phyloP scores from a whole-genome alignment of 2,329 filamentous ascomycete genomes.

The Plenodomus lindquistii region DNA sequence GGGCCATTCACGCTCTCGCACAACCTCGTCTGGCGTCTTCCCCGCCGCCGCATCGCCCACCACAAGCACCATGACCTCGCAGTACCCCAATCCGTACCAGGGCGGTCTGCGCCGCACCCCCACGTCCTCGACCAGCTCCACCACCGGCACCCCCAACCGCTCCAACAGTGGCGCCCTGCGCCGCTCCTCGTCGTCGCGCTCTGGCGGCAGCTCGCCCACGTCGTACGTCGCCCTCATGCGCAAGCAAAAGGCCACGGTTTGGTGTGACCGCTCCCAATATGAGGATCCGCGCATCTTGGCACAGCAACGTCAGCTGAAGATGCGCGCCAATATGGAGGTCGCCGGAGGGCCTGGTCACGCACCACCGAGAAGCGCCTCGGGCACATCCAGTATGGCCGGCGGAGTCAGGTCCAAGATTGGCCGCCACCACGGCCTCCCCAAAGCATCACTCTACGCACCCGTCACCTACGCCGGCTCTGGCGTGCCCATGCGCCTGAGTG shows the following conservation, averaged over 20 bases:
- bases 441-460: conserved; percentile 76
- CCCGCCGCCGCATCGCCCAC: conserved; percentile 28
- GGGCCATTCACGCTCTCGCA: conserved; percentile 43
- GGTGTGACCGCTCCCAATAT: conserved; percentile 92
- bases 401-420: conserved; percentile 78
- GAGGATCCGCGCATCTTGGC: conserved; percentile 85
- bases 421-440: conserved; percentile 80
- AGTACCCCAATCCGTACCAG: conserved; percentile 41
- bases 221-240: conserved; percentile 95
- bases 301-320: conserved; percentile 84
- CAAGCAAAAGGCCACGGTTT: conserved; percentile 96
- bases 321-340: conserved; percentile 82
- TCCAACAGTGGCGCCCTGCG: conserved; percentile 61
- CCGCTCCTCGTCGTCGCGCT: conserved; percentile 81
- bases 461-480: conserved; percentile 76
- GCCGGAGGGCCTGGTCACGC: conserved; percentile 59
- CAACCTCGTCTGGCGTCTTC: conserved; percentile 44
- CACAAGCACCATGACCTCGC: conserved; percentile 36
- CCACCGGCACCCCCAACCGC: conserved; percentile 53
- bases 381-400: conserved; percentile 41
- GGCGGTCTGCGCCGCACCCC: conserved; percentile 58
- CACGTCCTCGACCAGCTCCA: conserved; percentile 71
- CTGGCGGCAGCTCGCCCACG: conserved; percentile 63
- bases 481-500: conserved; percentile 87
- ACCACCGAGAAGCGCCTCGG: conserved; percentile 44